Evolutionary conservation across 2,329 filamentous ascomycete genomes (phyloP), one percentile per base, ranked within the genome.

Genomic region (Lomentospora prolificans): DNA sequence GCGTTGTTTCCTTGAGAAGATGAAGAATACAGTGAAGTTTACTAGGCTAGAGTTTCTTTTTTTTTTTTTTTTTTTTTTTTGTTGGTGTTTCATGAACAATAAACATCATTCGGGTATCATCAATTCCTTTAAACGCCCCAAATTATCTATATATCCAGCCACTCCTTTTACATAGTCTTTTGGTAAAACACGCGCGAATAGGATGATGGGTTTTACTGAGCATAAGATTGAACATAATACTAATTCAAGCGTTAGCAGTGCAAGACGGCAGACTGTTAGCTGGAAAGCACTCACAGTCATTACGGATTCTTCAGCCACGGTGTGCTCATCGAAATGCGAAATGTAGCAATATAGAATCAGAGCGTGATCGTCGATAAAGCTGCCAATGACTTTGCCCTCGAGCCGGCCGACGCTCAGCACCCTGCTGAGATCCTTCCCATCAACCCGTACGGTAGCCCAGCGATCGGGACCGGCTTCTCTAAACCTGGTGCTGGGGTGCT

Each of bases 391-490:
- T 61, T 90, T 80, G 1, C 90, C 92, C 62, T 94, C 92, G 28
- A 97, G 73, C 53, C 91, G 78, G 1, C 92, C 92, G 10, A 97
- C 91, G 68, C 90, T 95, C 61, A 99, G 76, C n/a, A 97, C 92
- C 61, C 82, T 84, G 30, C 90, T 90, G 92, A 94, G 97, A 67
- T 99, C 94, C 67, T 84, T 87, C 31, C 90, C 94, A 70, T 97
- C 94, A 24, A 97, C 90, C 55, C 89, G 79, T 33, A 97, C 92
- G 24, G 82, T 90, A 1, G 90, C 89, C 90, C 92, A 97, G 50
- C 83, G 84, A 59, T 90, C 84, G 12, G 90, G 88, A 12, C 88
- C 89, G 19, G 82, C 84, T 55, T 84, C 80, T 62, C 82, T 84
- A 77, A 95, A 92, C 58, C 76, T 78, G 53, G 89, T 90, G 67